These are phyloP conservation scores for Cytospora leucostoma DNA, from an alignment of 2,329 filamentous ascomycete species.

Conservation along the genomic window DNA sequence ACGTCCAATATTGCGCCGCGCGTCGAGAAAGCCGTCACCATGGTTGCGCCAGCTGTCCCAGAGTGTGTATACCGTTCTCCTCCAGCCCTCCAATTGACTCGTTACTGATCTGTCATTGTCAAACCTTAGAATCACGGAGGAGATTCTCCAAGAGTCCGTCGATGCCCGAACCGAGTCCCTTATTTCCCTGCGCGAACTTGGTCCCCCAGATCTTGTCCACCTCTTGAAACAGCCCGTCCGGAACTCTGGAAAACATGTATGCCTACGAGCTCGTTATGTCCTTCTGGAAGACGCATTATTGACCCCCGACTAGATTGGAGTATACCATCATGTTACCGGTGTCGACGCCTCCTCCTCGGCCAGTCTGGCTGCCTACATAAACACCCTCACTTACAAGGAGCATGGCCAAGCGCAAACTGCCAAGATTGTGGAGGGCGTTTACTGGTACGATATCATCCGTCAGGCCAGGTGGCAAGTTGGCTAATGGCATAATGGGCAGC, in stretches of 20 bases:
- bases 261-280: not conserved
- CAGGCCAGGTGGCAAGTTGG: slow-evolving; percentile 1
- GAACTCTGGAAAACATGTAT: slow-evolving; percentile 58
- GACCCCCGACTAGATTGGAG: slow-evolving; percentile 64
- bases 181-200: slow-evolving; percentile 82
- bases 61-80: slow-evolving; percentile 56
- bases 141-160: slow-evolving; percentile 86
- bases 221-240: slow-evolving; percentile 74
- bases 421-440: slow-evolving; percentile 92
- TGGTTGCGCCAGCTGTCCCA: slow-evolving; percentile 75
- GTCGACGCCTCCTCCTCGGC: slow-evolving; percentile 97
- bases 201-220: slow-evolving; percentile 93
- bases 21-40: slow-evolving; percentile 42
- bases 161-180: slow-evolving; percentile 91
- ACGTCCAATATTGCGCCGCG: slow-evolving; percentile 16
- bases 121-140: slow-evolving; percentile 78
- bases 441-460: slow-evolving; percentile 67
- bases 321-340: slow-evolving; percentile 97
- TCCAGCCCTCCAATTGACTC: slow-evolving; percentile 16
- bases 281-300: slow-evolving; percentile 25
- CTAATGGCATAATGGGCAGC: slow-evolving; percentile 38
- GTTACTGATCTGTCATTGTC: slow-evolving; percentile 30
- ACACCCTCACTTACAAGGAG: slow-evolving; percentile 90
- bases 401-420: slow-evolving; percentile 72
- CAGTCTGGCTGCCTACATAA: slow-evolving; percentile 96